Evolutionary conservation across 2,329 filamentous ascomycete species (phyloP).

Genomic region (Fusarium aywerte): DNA sequence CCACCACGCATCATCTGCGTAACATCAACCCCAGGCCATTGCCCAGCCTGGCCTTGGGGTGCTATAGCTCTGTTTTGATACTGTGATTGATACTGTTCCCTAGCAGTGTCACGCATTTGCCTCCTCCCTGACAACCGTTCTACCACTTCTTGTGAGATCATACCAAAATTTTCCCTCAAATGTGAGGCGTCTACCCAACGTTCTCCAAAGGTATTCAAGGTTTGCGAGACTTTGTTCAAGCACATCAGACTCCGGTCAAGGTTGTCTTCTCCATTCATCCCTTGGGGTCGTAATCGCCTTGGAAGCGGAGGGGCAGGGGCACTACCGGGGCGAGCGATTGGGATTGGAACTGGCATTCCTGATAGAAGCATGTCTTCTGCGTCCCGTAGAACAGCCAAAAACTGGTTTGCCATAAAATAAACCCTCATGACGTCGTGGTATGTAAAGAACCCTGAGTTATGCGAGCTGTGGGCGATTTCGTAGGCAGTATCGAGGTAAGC

Average conservation of each 20-base stretch:
- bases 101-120: constrained; percentile 47
- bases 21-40: constrained; percentile 60
- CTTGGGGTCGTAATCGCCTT: constrained; percentile 51
- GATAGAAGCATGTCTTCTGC: constrained; percentile 67
- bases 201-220: constrained; percentile 66
- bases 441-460: constrained; percentile 76
- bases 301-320: constrained; percentile 65
- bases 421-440: constrained; percentile 89
- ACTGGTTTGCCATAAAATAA: constrained; percentile 77
- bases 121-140: constrained; percentile 56
- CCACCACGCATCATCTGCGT: constrained; percentile 56
- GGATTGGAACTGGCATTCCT: constrained; percentile 58
- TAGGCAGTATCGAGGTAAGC: constrained; percentile 83
- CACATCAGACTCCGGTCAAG: constrained; percentile 66
- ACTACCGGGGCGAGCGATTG: constrained; percentile 58
- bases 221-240: constrained; percentile 64
- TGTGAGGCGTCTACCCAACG: constrained; percentile 68
- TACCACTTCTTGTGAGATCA: constrained; percentile 58
- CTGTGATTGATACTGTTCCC: constrained; percentile 53
- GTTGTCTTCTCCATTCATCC: constrained; percentile 58
- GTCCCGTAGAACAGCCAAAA: constrained; percentile 69
- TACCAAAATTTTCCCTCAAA: constrained; percentile 65
- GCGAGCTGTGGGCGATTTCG: constrained; percentile 69
- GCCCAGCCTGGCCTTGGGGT: constrained; percentile 36
- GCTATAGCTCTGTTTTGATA: constrained; percentile 48